Evolutionary conservation across 305 asterid genomes (phyloP).

Genomic region (Solanum hybrid): DNA sequence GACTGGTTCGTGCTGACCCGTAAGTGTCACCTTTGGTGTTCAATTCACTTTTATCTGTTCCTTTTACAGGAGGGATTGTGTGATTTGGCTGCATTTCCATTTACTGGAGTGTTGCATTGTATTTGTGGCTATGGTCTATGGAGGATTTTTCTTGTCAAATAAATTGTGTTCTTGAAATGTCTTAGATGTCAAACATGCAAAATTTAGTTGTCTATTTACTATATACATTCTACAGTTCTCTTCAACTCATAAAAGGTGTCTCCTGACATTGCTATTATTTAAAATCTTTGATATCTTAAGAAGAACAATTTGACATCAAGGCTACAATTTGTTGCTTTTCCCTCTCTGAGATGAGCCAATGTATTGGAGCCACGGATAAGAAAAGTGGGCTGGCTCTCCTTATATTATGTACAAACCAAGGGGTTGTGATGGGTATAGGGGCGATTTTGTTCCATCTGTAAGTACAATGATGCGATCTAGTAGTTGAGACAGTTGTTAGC

Average conservation of each 20-base stretch:
- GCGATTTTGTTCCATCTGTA: background rate
- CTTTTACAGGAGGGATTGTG: background rate
- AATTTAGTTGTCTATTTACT: background rate
- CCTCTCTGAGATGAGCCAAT: background rate
- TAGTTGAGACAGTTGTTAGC: background rate
- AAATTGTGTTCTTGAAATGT: background rate
- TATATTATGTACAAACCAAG: background rate
- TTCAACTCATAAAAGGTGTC: background rate
- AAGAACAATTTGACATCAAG: background rate
- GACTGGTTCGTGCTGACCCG: slow-evolving; percentile 95
- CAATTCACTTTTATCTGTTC: background rate
- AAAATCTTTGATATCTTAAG: background rate
- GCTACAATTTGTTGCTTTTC: background rate
- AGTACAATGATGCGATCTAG: background rate
- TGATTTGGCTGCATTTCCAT: background rate
- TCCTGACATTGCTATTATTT: background rate
- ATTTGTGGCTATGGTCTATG: background rate
- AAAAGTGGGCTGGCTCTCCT: background rate
- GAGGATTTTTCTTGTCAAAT: background rate
- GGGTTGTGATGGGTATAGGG: background rate
- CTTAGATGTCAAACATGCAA: background rate
- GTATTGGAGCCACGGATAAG: background rate
- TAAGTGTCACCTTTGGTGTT: slow-evolving; percentile 37
- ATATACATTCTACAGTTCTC: background rate
- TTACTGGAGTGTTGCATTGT: background rate